Evolutionary conservation across 148 eudicot species (phyloP), one percentile per base, ranked within the genome.

Genomic region (Vaccinium myrtillus): DNA sequence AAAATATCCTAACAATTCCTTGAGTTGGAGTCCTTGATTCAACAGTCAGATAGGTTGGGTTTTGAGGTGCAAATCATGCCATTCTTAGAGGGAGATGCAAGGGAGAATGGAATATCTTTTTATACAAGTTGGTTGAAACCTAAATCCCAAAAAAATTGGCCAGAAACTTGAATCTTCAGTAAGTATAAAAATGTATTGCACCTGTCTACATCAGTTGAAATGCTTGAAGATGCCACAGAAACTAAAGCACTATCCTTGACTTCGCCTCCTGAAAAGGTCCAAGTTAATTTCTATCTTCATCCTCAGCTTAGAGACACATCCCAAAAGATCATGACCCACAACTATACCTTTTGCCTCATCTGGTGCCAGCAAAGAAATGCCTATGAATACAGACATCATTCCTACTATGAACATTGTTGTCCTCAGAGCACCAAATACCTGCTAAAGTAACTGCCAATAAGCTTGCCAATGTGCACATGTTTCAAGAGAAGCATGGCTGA

Each of bases 351-450:
- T 95, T 14, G 93, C 61, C 83, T 97, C 98, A 82, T 97, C 98
- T 75, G 99, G 99, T 56, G 99, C 99, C 82, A 97, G 91, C 89
- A 97, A 92, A 80, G 92, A 94, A 87, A 97, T 97, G 87, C 99
- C 99, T 75, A 97, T 83, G 88, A 97, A 97, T 78, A 97, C 98
- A 70, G 92, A 97, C 83, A 91, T 75, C 99, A 97, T 94, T 87
- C 99, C 99, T 83, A 94, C 78, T 61, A 97, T 89, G 85, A 97
- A 97, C 98, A 97, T 95, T 6, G 93, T 91, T 50, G 98, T 95
- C 83, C 98, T 87, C 81, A 95, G 87, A 56, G 93, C 92, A 88
- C 93, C 90, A 75, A 97, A 97, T 59, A 93, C 98, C 99, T 97
- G 89, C 58, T 59, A 80, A 89, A 81, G 84, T 54, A 83, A 81